Evolutionary conservation across 495 filamentous ascomycete genomes (phyloP).

Genomic region (Melanomma pulvis-pyrius): DNA sequence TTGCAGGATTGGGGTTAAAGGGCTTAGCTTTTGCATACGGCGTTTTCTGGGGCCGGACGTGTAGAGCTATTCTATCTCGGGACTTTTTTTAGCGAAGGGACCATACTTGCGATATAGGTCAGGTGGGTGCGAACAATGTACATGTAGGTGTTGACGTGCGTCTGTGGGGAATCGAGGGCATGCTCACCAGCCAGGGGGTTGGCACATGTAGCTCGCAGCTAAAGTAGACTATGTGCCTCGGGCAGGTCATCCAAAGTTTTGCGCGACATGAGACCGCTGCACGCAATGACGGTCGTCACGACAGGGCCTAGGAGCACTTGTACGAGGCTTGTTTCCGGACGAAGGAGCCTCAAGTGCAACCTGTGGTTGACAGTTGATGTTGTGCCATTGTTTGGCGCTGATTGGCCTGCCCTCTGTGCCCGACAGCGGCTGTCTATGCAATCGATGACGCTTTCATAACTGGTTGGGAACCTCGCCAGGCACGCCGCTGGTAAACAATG

Average conservation of each 20-base stretch:
- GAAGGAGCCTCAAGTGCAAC: neutral
- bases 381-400: neutral
- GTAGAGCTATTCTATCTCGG: neutral
- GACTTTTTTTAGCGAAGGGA: neutral
- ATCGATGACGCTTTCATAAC: constrained; percentile 25
- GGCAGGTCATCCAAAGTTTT: neutral
- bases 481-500: neutral
- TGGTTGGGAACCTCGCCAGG: constrained; percentile 3
- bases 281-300: neutral
- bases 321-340: neutral
- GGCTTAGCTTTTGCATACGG: constrained; percentile 23
- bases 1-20: constrained; percentile 4
- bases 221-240: neutral
- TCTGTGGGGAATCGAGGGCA: neutral
- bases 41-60: neutral
- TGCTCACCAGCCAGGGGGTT: neutral
- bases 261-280: neutral
- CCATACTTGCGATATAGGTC: neutral
- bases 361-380: constrained; percentile 4
- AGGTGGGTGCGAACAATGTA: neutral
- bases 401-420: neutral
- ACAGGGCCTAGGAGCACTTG: neutral
- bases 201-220: neutral
- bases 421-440: too few species aligned
- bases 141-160: neutral